Evolutionary conservation across 495 filamentous ascomycete genomes (phyloP).

Genomic region (Talaromyces proteolyticus): DNA sequence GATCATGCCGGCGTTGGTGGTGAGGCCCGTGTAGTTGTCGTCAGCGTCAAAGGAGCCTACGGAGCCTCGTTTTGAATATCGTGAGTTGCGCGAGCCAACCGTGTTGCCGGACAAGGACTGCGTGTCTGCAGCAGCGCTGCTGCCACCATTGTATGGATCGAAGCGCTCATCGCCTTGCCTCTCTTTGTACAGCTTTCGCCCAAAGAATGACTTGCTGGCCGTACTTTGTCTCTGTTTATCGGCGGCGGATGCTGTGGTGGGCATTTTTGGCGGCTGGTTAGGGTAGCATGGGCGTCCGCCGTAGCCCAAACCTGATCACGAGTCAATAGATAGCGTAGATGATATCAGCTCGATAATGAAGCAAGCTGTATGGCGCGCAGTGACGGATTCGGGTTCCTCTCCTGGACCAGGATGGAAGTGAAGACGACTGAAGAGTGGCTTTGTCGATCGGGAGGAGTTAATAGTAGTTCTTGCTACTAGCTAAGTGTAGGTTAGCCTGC

Average conservation of each 20-base stretch:
- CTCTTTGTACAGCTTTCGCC: constrained; percentile 70
- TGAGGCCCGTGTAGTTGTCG: constrained; percentile 50
- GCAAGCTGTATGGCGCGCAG: too few species aligned
- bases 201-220: constrained; percentile 82
- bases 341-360: too few species aligned
- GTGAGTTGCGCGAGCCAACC: constrained; percentile 66
- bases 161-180: constrained; percentile 52
- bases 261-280: constrained; percentile 41
- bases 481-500: too few species aligned
- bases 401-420: too few species aligned
- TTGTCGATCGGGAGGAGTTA: neutral
- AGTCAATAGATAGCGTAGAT: too few species aligned
- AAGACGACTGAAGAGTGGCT: too few species aligned
- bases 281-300: constrained; percentile 30
- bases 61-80: constrained; percentile 77
- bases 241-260: constrained; percentile 52
- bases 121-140: constrained; percentile 37
- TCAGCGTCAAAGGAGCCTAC: constrained; percentile 60
- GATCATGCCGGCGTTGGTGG: constrained; percentile 78
- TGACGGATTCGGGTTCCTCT: neutral
- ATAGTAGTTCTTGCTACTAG: too few species aligned
- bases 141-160: constrained; percentile 45
- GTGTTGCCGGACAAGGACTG: constrained; percentile 43
- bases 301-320: neutral
- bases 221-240: constrained; percentile 82